A percentile compares a stretch with the other conserved stretches of the same genome.
Evolutionary conservation across 73 alveolate genomes (phyloP).

Genomic region (Paramecium tetraurelia): DNA sequence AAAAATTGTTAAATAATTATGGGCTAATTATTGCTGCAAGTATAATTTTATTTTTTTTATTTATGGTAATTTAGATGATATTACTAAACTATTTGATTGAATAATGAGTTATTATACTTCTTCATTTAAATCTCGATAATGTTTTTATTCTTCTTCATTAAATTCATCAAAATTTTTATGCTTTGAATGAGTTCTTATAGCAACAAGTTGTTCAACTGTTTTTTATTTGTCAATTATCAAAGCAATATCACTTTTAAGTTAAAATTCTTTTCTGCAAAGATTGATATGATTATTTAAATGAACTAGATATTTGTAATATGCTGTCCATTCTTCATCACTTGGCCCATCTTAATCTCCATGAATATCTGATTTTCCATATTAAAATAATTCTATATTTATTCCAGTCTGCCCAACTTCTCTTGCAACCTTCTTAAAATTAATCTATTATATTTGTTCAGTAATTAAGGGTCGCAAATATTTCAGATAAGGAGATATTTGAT

Average conservation of each 20-base stretch:
- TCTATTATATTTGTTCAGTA: background rate
- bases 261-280: background rate
- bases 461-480: background rate
- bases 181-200: background rate
- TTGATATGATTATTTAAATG: background rate
- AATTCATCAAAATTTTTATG: background rate
- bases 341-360: background rate
- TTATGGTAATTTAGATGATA: background rate
- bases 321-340: constrained; percentile 1
- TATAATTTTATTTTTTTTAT: background rate
- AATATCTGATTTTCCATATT: constrained; percentile 5
- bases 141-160: background rate
- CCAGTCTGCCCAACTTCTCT: background rate
- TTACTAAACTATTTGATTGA: background rate
- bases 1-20: background rate
- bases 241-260: background rate
- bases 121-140: background rate
- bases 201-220: background rate
- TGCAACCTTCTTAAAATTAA: constrained; percentile 18
- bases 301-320: background rate
- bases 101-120: background rate
- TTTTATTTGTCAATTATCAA: background rate
- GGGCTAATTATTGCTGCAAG: background rate
- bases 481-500: background rate
- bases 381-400: background rate